Conservation (phyloP, 257 asterid species). For the Scutellaria baicalensis region DNA sequence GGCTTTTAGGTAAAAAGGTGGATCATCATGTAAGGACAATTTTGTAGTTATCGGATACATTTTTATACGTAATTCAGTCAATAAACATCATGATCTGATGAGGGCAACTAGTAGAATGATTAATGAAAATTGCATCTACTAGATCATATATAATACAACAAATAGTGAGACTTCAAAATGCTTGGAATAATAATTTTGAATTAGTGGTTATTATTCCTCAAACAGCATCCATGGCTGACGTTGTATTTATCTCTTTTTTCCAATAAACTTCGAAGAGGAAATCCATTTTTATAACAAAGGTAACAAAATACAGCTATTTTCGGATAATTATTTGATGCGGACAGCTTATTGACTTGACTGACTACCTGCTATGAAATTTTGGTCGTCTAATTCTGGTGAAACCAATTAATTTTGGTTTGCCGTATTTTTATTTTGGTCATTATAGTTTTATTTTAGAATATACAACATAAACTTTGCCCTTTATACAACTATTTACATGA, state of each 20-base stretch:
- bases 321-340: background rate
- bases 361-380: background rate
- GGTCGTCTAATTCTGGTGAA: background rate
- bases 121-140: background rate
- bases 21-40: background rate
- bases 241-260: background rate
- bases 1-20: background rate
- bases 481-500: no score
- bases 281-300: background rate
- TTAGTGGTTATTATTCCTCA: no score
- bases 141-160: background rate
- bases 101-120: background rate
- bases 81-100: background rate
- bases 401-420: slow-evolving; percentile 1
- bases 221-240: no score
- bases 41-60: background rate
- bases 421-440: background rate
- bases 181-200: background rate
- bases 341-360: background rate
- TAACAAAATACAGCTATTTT: slow-evolving; percentile 4
- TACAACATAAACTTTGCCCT: no score
- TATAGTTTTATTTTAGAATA: background rate
- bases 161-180: background rate
- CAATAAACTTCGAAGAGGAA: background rate
- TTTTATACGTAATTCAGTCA: no score